phyloP scores from a whole-genome alignment of 1,284 basidiomycete genomes.

The Lentinus polychrous region DNA sequence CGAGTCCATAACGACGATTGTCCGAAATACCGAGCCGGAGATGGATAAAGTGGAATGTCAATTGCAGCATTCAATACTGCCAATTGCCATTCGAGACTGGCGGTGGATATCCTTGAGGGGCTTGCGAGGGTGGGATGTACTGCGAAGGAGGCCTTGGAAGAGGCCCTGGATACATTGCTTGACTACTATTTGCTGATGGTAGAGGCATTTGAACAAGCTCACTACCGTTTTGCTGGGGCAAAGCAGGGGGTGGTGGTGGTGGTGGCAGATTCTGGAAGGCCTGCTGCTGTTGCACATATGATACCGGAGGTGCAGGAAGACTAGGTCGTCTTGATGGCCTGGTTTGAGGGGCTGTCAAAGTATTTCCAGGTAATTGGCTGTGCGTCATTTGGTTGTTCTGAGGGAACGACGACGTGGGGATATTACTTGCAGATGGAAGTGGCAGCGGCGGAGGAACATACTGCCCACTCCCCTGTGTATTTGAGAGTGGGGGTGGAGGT shows the following conservation, averaged over 20 bases:
- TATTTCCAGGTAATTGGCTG: constrained; percentile 31
- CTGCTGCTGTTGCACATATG: constrained; percentile 23
- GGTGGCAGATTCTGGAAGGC: constrained; percentile 32
- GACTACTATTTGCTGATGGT: constrained; percentile 15
- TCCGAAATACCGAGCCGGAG: too few relatives aligned
- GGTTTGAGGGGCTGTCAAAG: constrained; percentile 14
- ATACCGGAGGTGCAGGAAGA: constrained; percentile 32
- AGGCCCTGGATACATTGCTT: constrained; percentile 30
- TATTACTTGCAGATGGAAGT: constrained; percentile 19
- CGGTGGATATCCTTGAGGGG: constrained; percentile 15
- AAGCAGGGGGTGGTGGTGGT: constrained; percentile 23
- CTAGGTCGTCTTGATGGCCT: constrained; percentile 21
- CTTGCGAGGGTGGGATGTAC: constrained; percentile 15
- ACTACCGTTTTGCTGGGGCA: constrained; percentile 21
- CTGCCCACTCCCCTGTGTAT: constrained; percentile 1
- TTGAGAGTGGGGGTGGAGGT: constrained; percentile 11
- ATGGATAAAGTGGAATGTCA: too few relatives aligned
- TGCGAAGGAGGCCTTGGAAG: constrained; percentile 30
- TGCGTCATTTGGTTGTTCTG: background rate
- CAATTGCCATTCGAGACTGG: constrained; percentile 12
- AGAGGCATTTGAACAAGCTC: constrained; percentile 11
- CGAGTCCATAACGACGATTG: too few relatives aligned
- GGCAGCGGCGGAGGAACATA: constrained; percentile 13
- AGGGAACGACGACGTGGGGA: constrained; percentile 5
- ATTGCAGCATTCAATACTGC: constrained; percentile 8